These are phyloP conservation scores for Berkeleyomyces basicola DNA, from an alignment of 2,329 filamentous ascomycete species.

Conservation along the genomic window DNA sequence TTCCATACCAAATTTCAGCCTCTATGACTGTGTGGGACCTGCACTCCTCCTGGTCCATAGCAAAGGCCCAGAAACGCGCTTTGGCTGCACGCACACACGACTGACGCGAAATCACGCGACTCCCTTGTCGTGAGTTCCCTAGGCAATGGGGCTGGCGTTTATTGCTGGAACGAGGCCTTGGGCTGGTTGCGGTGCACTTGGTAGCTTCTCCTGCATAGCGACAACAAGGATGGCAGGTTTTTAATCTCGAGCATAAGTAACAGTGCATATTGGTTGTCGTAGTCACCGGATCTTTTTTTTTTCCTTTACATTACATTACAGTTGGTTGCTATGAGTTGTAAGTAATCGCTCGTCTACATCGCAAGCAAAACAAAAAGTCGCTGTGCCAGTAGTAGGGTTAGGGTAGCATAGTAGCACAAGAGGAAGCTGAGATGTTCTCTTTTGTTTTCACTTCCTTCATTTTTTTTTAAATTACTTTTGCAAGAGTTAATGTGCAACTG, in stretches of 20 bases:
- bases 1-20: slow-evolving; percentile 7
- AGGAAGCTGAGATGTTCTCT: no score
- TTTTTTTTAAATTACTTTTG: no score
- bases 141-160: background rate
- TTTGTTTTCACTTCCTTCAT: no score
- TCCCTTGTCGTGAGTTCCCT: background rate
- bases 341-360: background rate
- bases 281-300: background rate
- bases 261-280: background rate
- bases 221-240: slow-evolving; percentile 1
- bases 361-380: background rate
- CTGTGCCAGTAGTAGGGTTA: slow-evolving; percentile 2
- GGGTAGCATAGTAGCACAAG: background rate
- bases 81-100: background rate
- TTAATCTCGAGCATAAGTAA: background rate
- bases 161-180: background rate
- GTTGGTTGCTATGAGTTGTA: background rate
- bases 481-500: no score
- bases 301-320: background rate
- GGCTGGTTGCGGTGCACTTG: background rate
- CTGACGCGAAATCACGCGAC: background rate
- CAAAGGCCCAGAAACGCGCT: background rate
- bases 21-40: background rate
- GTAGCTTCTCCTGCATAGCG: slow-evolving; percentile 3
- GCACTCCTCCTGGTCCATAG: background rate